Base-by-base conservation (phyloP, 1,284 basidiomycete genomes). In the Irpex sp. region DNA sequence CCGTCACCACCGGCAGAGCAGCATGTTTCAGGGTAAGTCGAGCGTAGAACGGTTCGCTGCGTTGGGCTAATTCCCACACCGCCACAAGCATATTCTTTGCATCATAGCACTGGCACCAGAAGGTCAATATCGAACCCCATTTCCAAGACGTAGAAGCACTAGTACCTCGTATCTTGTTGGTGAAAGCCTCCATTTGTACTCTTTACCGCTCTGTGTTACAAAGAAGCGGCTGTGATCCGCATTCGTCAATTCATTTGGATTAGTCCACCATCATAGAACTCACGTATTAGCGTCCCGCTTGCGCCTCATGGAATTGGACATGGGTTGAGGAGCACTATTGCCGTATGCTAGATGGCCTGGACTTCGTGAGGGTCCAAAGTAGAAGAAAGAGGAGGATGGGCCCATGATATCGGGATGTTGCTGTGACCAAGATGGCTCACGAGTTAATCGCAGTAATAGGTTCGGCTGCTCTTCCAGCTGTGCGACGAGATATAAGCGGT, bases 311-410 rank as follows among this genome's bases (percentile, higher is more conserved):
- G 83, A 79, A 65, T 81, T 78, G 0, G 74, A 70, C 88, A 92
- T 90, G 4, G 80, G 77, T 37, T 81, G 73, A 33, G 80, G 79
- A 21, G 77, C 76, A 63, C 83, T 84, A 65, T 87, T 89, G 4
- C 89, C 90, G 65, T 90, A 92, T 46, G 83, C 81, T 47, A 91
- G 73, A 68, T 85, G 85, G 5, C 90, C 89, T 4, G 83, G 81
- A 2, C 79, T 70, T 57, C 78, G 81, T 55, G 77, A 77, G 5
- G 89, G 88, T 0, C 89, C 90, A 64, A 92, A 85, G 70, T 89
- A 92, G 63, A 90, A 82, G 70, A 81, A 89, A 5, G 89, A 84
- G 54, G 83, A 87, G 63, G 80, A 81, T 13, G 90, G 89, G 11
- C 90, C 90, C 83, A 89, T 85, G 65, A 90, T 85, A 57, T 77